Conservation (phyloP, 2,329 filamentous ascomycete genomes). For the Arachnomyces sp. region DNA sequence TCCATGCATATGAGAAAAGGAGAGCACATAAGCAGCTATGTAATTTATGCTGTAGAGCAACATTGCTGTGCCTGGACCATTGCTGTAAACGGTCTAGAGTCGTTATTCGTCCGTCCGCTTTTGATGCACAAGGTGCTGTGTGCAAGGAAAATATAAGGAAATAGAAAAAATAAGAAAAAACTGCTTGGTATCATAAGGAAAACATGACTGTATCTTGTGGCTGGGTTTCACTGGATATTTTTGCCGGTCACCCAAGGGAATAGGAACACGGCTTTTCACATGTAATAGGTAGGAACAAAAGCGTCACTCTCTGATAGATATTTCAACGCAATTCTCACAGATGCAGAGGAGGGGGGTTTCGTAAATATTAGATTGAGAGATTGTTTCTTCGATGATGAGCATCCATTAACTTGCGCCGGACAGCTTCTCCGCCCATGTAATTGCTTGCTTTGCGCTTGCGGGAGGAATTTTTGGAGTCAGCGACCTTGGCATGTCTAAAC, state of each 20-base stretch:
- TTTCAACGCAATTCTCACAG: too few relatives aligned
- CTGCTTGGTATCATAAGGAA: too few relatives aligned
- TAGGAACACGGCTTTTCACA: too few relatives aligned
- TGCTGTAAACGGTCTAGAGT: background rate
- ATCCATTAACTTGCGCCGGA: constrained; percentile 38
- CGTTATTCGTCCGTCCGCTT: background rate
- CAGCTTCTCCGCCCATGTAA: constrained; percentile 33
- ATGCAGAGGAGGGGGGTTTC: too few relatives aligned
- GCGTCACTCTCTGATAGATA: too few relatives aligned
- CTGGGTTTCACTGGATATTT: too few relatives aligned
- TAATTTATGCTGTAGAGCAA: too few relatives aligned
- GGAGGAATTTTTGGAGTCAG: constrained; percentile 28
- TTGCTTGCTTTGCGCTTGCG: constrained; percentile 33
- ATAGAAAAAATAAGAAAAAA: background rate
- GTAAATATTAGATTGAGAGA: constrained; percentile 24
- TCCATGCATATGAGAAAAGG: too few relatives aligned
- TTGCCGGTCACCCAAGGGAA: too few relatives aligned
- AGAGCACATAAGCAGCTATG: background rate
- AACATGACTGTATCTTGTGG: too few relatives aligned
- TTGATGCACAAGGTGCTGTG: background rate
- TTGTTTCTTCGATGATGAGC: constrained; percentile 34
- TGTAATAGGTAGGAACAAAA: too few relatives aligned
- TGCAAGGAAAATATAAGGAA: background rate
- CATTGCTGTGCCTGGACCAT: background rate
- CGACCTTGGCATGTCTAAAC: constrained; percentile 33